Percentiles rank a stretch among this genome's conserved stretches.
Conservation (phyloP, 2,329 filamentous ascomycete genomes). For the Paracoccidioides lutzii region DNA sequence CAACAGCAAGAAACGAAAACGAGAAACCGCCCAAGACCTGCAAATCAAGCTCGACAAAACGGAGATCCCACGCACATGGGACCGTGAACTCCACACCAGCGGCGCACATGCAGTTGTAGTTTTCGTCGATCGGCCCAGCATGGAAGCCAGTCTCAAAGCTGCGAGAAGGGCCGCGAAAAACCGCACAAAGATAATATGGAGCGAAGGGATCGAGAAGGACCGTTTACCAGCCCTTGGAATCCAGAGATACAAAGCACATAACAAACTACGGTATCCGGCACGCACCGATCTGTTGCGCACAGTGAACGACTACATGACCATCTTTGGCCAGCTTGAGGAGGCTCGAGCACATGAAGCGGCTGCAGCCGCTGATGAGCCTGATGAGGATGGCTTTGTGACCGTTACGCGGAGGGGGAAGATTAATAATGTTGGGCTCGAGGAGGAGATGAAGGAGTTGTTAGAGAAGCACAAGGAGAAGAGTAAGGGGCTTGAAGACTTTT, state of each 20-base stretch:
- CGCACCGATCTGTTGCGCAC: constrained; percentile 52
- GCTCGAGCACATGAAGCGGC: constrained; percentile 49
- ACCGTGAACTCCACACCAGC: constrained; percentile 54
- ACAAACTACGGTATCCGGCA: constrained; percentile 58
- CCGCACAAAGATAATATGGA: constrained; percentile 48
- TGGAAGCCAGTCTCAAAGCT: constrained; percentile 65
- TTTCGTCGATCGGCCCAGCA: constrained; percentile 71
- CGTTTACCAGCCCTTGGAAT: constrained; percentile 46
- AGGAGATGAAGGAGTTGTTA: constrained; percentile 51
- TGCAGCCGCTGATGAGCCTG: constrained; percentile 61
- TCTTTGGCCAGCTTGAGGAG: constrained; percentile 58
- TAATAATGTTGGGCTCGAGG: constrained; percentile 58
- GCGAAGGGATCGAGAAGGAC: constrained; percentile 43
- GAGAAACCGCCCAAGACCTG: constrained; percentile 34
- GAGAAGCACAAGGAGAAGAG: constrained; percentile 51
- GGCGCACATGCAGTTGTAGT: constrained; percentile 69
- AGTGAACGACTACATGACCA: constrained; percentile 74
- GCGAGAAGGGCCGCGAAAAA: constrained; percentile 46
- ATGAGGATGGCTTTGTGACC: constrained; percentile 91
- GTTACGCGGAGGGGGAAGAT: constrained; percentile 66
- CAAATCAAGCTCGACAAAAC: constrained; percentile 46
- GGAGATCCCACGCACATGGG: constrained; percentile 59
- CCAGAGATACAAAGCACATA: constrained; percentile 47
- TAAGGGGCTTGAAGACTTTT: constrained; percentile 59
- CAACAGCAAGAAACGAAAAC: constrained; percentile 46